phyloP scores from a whole-genome alignment of 1,284 basidiomycete genomes.

The Ganoderma lucidum region DNA sequence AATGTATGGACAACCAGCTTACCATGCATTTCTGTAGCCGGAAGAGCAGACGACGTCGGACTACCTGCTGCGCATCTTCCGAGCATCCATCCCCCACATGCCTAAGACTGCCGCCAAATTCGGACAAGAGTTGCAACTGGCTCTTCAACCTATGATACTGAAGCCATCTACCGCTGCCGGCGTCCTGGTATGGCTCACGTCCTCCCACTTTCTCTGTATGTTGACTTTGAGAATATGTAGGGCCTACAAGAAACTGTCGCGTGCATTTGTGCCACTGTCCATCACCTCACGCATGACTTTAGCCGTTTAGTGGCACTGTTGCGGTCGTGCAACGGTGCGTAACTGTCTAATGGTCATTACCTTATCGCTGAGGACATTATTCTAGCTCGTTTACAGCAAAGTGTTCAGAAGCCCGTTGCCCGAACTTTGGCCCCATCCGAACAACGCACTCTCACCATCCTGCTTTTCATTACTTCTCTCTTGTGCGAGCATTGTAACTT shows the following conservation, averaged over 20 bases:
- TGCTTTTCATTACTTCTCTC: constrained; percentile 85
- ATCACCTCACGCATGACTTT: constrained; percentile 89
- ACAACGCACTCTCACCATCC: constrained; percentile 57
- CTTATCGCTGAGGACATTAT: neutral
- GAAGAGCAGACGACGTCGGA: constrained; percentile 88
- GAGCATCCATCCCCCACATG: constrained; percentile 85
- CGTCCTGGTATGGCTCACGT: constrained; percentile 53
- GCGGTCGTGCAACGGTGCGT: constrained; percentile 82
- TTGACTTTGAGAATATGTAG: constrained; percentile 45
- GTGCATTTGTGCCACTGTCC: constrained; percentile 89
- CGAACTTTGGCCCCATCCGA: constrained; percentile 45
- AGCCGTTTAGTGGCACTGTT: constrained; percentile 78
- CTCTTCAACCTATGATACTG: constrained; percentile 88
- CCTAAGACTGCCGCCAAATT: constrained; percentile 89
- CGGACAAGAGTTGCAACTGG: constrained; percentile 82
- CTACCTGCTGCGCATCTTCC: constrained; percentile 89
- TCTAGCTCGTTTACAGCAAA: constrained; percentile 66
- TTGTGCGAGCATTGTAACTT: constrained; percentile 92
- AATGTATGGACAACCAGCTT: neutral
- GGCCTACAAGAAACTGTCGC: constrained; percentile 90
- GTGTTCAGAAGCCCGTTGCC: constrained; percentile 43
- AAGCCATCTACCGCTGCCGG: constrained; percentile 78
- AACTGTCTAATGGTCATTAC: neutral
- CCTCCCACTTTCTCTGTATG: neutral
- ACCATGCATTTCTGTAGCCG: constrained; percentile 50